These are phyloP conservation scores for Aspergillus ochraceus DNA, from an alignment of 2,329 filamentous ascomycete genomes.

Conservation along the genomic window DNA sequence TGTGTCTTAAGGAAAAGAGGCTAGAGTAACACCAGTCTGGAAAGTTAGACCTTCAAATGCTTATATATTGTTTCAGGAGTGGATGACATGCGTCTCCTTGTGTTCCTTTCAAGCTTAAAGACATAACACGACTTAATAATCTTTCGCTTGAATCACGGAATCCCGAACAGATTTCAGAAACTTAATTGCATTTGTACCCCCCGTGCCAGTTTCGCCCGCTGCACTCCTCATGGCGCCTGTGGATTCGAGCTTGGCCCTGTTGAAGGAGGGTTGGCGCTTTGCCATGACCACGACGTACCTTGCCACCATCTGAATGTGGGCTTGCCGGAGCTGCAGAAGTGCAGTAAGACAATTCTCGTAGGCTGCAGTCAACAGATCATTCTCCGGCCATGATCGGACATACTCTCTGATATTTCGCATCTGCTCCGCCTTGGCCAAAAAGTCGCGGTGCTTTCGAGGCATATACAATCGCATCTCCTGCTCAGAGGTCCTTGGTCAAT, in stretches of 20 bases:
- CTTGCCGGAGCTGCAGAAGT: background rate
- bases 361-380: background rate
- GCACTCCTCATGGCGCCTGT: background rate
- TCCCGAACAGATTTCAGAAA: background rate
- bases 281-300: background rate
- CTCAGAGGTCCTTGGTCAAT: background rate
- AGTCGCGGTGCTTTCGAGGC: background rate
- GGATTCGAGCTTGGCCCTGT: background rate
- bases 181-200: background rate
- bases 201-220: background rate
- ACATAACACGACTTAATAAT: background rate
- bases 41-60: background rate
- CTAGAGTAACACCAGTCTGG: background rate
- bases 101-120: background rate
- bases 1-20: background rate
- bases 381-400: background rate
- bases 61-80: background rate
- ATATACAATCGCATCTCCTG: background rate
- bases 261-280: background rate
- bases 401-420: background rate
- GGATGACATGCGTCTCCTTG: background rate
- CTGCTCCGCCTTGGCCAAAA: background rate
- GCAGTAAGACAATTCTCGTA: background rate
- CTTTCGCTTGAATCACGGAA: background rate
- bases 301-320: background rate